Evolutionary conservation across 2,329 filamentous ascomycete genomes (phyloP).

Genomic region (Trichoderma sp.): DNA sequence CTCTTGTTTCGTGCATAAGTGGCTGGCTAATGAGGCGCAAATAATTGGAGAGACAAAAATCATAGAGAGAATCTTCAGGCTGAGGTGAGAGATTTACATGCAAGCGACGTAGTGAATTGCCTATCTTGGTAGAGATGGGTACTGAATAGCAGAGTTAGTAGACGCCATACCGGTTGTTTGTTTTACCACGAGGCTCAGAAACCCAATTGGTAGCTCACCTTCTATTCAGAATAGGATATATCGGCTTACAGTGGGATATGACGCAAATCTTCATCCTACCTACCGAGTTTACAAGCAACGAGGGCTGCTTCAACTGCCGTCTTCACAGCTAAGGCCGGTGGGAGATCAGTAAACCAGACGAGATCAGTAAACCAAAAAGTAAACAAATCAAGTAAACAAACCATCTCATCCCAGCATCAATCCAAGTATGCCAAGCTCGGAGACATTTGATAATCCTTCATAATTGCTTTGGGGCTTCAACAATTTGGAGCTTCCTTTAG

Average conservation of each 20-base stretch:
- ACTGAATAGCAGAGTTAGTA: not conserved
- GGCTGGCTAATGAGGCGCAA: not conserved
- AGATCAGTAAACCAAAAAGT: not conserved
- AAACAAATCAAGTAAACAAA: conserved; percentile 9
- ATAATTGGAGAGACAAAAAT: not conserved
- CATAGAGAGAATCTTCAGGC: not conserved
- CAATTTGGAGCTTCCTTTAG: not conserved
- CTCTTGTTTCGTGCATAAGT: not conserved
- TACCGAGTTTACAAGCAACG: not conserved
- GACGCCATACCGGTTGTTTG: not conserved
- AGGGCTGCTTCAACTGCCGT: not conserved
- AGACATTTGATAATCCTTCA: not conserved
- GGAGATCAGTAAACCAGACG: not conserved
- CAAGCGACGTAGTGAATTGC: not conserved
- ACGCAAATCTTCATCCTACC: not conserved
- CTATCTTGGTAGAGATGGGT: not conserved
- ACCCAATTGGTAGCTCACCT: not conserved
- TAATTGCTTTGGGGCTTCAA: conserved; percentile 7
- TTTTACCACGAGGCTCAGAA: not conserved
- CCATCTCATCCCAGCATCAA: not conserved
- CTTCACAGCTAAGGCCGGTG: not conserved
- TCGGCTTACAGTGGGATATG: not conserved
- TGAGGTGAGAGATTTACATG: not conserved
- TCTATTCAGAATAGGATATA: not conserved
- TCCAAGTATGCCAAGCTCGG: not conserved